Evolutionary conservation across 306 rosid species (phyloP).

Genomic region (Cyclanthera cordifolia): DNA sequence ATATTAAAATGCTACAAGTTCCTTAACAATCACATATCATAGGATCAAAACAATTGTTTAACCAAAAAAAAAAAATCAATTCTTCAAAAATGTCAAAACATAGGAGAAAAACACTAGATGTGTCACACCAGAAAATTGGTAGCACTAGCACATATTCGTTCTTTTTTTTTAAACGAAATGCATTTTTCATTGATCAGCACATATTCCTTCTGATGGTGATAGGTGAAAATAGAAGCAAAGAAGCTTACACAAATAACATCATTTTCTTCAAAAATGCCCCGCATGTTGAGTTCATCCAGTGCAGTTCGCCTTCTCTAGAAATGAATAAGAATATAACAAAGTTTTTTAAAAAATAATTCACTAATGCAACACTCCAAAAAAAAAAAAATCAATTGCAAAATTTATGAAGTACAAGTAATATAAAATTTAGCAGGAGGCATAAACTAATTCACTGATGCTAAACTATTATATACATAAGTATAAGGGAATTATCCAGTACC

Average conservation of each 20-base stretch:
- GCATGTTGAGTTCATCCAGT: slow-evolving; percentile 86
- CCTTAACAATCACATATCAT: background rate
- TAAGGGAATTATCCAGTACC: slow-evolving; percentile 29
- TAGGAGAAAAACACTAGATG: background rate
- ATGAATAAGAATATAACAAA: background rate
- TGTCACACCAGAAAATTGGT: background rate
- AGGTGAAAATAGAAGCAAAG: background rate
- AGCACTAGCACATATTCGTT: no score
- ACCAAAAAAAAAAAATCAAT: background rate
- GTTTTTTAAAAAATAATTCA: background rate
- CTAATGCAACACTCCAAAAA: background rate
- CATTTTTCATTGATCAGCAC: no score
- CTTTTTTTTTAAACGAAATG: no score
- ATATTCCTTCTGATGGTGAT: background rate
- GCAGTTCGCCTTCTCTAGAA: slow-evolving; percentile 83
- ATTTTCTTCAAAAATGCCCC: slow-evolving; percentile 68
- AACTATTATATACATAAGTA: background rate
- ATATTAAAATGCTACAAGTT: background rate
- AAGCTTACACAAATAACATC: slow-evolving; percentile 79
- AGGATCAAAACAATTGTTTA: background rate
- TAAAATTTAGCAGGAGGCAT: background rate
- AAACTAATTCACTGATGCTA: background rate
- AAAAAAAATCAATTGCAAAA: background rate
- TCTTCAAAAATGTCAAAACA: background rate
- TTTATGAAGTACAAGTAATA: background rate